Conservation (phyloP, 1,284 basidiomycete species). For the Omphalotus olearius region DNA sequence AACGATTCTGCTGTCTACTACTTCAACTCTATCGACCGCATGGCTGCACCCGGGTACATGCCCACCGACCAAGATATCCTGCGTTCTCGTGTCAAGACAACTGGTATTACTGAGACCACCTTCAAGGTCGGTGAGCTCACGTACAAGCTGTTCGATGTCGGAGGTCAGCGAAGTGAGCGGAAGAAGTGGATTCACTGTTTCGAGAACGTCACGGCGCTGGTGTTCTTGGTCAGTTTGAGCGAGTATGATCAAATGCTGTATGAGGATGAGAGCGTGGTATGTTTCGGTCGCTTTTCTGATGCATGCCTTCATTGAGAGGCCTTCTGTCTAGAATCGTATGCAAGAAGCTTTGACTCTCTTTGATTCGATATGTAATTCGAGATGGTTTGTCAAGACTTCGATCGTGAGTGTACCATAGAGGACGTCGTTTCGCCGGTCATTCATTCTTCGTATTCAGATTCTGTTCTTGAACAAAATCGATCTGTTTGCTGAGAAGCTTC, state of each 20-base stretch:
- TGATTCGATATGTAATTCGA: constrained; percentile 92
- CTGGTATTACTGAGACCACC: constrained; percentile 93
- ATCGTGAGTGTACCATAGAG: constrained; percentile 48
- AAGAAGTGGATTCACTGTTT: constrained; percentile 98
- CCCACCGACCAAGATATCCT: constrained; percentile 85
- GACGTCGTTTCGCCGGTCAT: not conserved
- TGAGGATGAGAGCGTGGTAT: constrained; percentile 88
- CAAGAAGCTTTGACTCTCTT: constrained; percentile 83
- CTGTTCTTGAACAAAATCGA: constrained; percentile 96
- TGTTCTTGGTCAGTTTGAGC: constrained; percentile 90
- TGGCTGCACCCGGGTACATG: constrained; percentile 63
- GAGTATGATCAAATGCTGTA: constrained; percentile 96
- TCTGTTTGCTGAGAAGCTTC: constrained; percentile 91
- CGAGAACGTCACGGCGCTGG: constrained; percentile 93
- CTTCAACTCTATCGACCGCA: constrained; percentile 77
- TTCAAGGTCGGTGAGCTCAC: constrained; percentile 92
- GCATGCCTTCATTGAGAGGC: constrained; percentile 4
- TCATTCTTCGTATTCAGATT: constrained; percentile 42
- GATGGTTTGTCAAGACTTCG: constrained; percentile 90
- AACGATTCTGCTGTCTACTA: constrained; percentile 95
- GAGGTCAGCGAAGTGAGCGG: constrained; percentile 90
- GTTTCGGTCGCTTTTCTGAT: constrained; percentile 26
- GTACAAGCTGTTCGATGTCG: constrained; percentile 92
- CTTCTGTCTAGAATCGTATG: constrained; percentile 66
- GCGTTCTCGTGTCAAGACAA: constrained; percentile 91